phyloP scores from a whole-genome alignment of 176 grass and related monocot genomes.

The Sorghum bicolor region DNA sequence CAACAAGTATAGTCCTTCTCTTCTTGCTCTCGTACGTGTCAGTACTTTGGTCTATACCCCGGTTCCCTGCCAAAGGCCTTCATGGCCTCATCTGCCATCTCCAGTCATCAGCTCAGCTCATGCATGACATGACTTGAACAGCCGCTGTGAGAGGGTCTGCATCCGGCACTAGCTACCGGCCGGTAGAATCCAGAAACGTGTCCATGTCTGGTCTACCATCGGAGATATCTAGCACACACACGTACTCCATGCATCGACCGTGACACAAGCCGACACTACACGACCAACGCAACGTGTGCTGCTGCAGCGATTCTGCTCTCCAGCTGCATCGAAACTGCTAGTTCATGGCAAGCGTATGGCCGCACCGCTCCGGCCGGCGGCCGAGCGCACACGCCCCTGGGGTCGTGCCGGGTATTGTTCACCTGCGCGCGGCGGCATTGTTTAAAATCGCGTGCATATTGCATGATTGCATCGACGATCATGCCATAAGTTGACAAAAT shows the following conservation, averaged over 20 bases:
- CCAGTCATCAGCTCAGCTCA: not conserved
- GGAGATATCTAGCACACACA: not conserved
- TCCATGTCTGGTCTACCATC: not conserved
- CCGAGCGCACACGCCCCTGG: not conserved
- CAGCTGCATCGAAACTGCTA: not conserved
- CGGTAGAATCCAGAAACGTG: not conserved
- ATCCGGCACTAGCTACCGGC: not conserved
- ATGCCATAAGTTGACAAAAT: not conserved
- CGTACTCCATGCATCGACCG: not conserved
- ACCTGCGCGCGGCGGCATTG: not conserved
- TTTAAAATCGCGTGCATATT: not conserved
- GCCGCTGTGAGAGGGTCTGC: not conserved
- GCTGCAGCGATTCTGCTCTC: not conserved
- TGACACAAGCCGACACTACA: not conserved
- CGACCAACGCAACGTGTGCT: not conserved
- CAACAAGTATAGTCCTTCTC: not conserved
- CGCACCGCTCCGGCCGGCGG: too few species aligned
- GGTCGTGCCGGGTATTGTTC: not conserved
- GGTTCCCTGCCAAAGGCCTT: not conserved
- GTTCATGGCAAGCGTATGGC: too few species aligned
- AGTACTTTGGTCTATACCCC: too few species aligned
- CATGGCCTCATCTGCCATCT: slow-evolving; percentile 1
- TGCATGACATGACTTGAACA: not conserved
- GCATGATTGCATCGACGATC: not conserved
- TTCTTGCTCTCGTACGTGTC: too few species aligned